These are phyloP conservation scores for Echria macrotheca DNA, from an alignment of 495 filamentous ascomycete species.

Conservation along the genomic window DNA sequence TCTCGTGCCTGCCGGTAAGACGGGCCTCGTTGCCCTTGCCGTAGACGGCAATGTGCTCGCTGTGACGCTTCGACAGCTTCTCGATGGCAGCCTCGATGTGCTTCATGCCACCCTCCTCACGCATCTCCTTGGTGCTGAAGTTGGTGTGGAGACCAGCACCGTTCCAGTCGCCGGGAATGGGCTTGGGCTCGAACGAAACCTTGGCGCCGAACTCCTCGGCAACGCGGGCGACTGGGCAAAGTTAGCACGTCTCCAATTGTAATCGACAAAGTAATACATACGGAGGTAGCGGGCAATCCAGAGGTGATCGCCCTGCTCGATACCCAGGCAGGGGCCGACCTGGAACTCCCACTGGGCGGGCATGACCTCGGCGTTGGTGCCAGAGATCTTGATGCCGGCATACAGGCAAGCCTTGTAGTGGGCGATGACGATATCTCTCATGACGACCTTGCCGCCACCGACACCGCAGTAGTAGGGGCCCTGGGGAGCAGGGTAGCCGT, in stretches of 20 bases:
- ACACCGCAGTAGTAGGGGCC: slow-evolving; percentile 99
- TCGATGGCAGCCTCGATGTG: slow-evolving; percentile 64
- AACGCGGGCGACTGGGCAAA: too few relatives aligned
- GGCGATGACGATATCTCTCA: slow-evolving; percentile 96
- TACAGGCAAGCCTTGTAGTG: slow-evolving; percentile 98
- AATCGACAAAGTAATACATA: too few relatives aligned
- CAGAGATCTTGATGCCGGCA: slow-evolving; percentile 87
- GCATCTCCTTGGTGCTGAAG: slow-evolving; percentile 83
- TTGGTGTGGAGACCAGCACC: slow-evolving; percentile 95
- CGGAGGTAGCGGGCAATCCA: slow-evolving; percentile 97
- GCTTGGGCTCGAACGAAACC: slow-evolving; percentile 96
- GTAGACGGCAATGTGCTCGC: slow-evolving; percentile 96
- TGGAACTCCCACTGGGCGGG: slow-evolving; percentile 99
- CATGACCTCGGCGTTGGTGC: slow-evolving; percentile 94
- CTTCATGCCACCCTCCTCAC: slow-evolving; percentile 92
- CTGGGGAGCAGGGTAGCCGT: slow-evolving; percentile 89
- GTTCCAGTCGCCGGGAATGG: slow-evolving; percentile 99
- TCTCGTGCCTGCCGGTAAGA: slow-evolving; percentile 95
- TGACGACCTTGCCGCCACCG: slow-evolving; percentile 94
- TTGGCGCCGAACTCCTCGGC: slow-evolving; percentile 96
- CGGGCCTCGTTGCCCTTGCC: slow-evolving; percentile 88
- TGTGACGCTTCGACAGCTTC: slow-evolving; percentile 75
- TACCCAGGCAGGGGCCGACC: slow-evolving; percentile 89
- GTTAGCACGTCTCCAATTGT: too few relatives aligned
- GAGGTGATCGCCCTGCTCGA: slow-evolving; percentile 88